Evolutionary conservation across 371 early-diverging fungal genomes (phyloP).

Genomic region (Choanephora cucurbitarum): DNA sequence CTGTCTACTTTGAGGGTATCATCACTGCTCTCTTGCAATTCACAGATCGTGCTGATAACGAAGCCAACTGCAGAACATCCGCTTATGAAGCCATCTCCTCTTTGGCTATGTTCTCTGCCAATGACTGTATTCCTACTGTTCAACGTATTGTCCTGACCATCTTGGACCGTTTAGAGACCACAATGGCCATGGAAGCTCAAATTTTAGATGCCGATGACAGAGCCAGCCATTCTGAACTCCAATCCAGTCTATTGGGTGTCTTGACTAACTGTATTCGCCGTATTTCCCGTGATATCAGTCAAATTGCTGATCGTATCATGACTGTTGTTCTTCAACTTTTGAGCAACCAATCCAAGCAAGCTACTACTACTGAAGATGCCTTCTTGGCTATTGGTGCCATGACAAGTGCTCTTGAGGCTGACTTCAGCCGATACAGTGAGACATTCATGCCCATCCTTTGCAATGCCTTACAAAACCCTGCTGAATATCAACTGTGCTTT

Average conservation of each 20-base stretch:
- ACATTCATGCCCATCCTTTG: constrained; percentile 83
- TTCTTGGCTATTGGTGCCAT: constrained; percentile 90
- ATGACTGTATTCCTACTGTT: constrained; percentile 49
- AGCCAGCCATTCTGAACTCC: constrained; percentile 78
- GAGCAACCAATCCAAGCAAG: constrained; percentile 65
- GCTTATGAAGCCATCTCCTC: constrained; percentile 92
- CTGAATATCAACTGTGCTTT: constrained; percentile 85
- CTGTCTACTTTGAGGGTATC: constrained; percentile 80
- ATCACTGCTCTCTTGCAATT: constrained; percentile 74
- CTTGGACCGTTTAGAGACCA: constrained; percentile 77
- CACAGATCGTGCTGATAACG: constrained; percentile 69
- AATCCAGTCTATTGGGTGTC: constrained; percentile 88
- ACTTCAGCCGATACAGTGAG: constrained; percentile 86
- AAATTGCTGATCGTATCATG: constrained; percentile 89
- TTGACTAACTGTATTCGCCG: constrained; percentile 81
- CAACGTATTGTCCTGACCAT: constrained; percentile 71
- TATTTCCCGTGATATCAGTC: constrained; percentile 65
- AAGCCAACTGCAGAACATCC: constrained; percentile 84
- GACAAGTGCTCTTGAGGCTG: constrained; percentile 75
- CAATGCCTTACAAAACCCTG: constrained; percentile 82
- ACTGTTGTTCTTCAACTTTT: constrained; percentile 72
- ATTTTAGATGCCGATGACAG: constrained; percentile 82
- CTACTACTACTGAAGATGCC: constrained; percentile 92
- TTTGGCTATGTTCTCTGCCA: constrained; percentile 68
- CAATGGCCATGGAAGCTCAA: constrained; percentile 69